phyloP scores from a whole-genome alignment of 768 basidiomycete species.

The Mycena alexandri region DNA sequence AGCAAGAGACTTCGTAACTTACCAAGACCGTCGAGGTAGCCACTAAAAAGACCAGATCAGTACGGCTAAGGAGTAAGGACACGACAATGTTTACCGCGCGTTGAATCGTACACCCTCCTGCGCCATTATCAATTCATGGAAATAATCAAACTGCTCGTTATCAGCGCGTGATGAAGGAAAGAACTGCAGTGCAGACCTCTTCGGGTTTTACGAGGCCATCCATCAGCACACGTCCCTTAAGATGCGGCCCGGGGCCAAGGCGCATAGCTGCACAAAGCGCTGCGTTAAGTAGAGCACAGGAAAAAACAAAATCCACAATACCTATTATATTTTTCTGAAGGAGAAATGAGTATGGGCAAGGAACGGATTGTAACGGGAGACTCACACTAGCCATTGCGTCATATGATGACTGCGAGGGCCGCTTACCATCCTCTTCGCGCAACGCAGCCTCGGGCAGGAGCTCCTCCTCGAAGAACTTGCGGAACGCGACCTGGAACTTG shows the following conservation, averaged over 20 bases:
- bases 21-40: constrained; percentile 79
- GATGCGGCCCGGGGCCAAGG: constrained; percentile 87
- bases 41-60: constrained; percentile 50
- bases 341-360: too few relatives aligned
- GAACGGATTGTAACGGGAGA: constrained; percentile 36
- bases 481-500: constrained; percentile 68
- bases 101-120: constrained; percentile 79
- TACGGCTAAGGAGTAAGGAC: constrained; percentile 38
- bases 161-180: neutral
- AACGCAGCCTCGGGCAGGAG: constrained; percentile 70
- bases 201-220: constrained; percentile 82
- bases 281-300: too few relatives aligned
- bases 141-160: constrained; percentile 73
- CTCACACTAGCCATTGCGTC: constrained; percentile 72
- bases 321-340: too few relatives aligned
- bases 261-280: constrained; percentile 69
- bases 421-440: constrained; percentile 92
- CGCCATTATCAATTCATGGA: constrained; percentile 82
- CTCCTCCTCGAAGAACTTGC: constrained; percentile 80
- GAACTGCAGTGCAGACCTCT: constrained; percentile 54
- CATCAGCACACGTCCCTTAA: constrained; percentile 82
- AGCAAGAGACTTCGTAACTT: neutral
- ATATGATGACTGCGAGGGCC: constrained; percentile 80
- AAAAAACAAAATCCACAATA: too few relatives aligned
- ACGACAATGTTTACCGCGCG: constrained; percentile 37